Evolutionary conservation across 73 alveolate species (phyloP), one percentile per base, ranked within the genome.

Genomic region (Durusdinium trenchii): DNA sequence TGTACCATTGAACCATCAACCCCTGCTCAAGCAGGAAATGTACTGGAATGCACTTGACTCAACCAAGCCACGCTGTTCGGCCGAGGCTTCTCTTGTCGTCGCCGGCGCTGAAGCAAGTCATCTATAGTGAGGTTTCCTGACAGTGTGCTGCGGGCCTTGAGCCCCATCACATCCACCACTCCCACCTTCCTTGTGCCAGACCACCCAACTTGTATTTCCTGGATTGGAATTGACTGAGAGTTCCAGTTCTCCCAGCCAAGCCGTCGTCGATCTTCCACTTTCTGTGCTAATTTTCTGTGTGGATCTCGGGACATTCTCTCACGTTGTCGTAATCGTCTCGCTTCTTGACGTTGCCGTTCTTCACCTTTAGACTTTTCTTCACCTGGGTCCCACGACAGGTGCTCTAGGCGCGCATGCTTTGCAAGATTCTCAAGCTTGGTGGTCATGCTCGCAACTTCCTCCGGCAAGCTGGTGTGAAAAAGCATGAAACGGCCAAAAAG

Each of bases 371-470:
- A n/a, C 54, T 42, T 73, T 42, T 52, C 64, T 32, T 32, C 64
- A 12, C 47, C 52, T 45, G 47, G 67, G 3, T 91, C 69, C 76
- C 75, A 42, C 10, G 81, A 40, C 73, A 91, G 23, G 67, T 91
- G 98, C 90, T 91, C 98, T 60, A 91, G 87, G 57, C 98, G 98
- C 28, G 98, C 54, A 36, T 71, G 98, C 50, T 91, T 91, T 23
- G 98, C 43, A 35, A 91, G 98, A 60, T 91, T 69, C 35, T 91
- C 98, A 40, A 91, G 62, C 60, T 69, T 32, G 38, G 89, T 69
- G 57, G 98, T 91, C 86, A 91, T 48, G 50, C 45, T 91, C 46
- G 75, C 89, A 36, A 69, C 89, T 23, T 91, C 98, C 98, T 91
- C 40, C 36, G 16, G 54, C 2, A 45, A 6, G 64, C 60, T 64